Evolutionary conservation across 345 rosid genomes (phyloP).

Genomic region (Salix purpurea): DNA sequence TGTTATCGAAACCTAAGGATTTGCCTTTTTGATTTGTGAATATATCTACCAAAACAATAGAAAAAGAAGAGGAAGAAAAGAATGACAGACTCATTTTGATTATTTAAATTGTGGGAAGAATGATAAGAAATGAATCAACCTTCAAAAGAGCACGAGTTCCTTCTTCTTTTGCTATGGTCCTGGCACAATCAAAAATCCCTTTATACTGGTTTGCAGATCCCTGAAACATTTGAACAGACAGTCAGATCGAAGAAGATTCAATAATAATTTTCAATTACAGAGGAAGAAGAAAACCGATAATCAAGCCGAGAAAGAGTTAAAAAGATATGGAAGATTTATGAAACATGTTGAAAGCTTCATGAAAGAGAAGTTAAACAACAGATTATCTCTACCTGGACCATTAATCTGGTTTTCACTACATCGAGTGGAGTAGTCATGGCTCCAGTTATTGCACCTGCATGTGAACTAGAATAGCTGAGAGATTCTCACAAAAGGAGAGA

Average conservation of each 20-base stretch:
- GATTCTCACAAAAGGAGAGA: background rate
- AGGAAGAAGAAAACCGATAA: background rate
- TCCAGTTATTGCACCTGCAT: conserved; percentile 84
- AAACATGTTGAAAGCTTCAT: too few species aligned
- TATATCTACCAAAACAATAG: background rate
- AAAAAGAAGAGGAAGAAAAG: background rate
- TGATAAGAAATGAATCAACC: conserved; percentile 33
- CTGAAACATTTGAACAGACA: conserved; percentile 29
- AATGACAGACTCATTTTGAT: background rate
- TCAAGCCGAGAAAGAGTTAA: background rate
- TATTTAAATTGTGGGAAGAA: background rate
- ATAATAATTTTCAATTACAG: background rate
- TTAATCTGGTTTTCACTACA: conserved; percentile 91
- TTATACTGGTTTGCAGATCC: conserved; percentile 77
- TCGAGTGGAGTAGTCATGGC: conserved; percentile 97
- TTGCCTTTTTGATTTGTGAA: background rate
- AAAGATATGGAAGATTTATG: background rate
- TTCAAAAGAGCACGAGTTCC: conserved; percentile 84
- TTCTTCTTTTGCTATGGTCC: conserved; percentile 74
- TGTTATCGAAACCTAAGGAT: background rate
- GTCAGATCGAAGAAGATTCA: background rate
- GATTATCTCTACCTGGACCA: conserved; percentile 65
- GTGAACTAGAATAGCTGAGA: background rate
- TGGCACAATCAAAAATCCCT: conserved; percentile 85
- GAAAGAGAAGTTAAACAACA: background rate